Evolutionary conservation across 805 yeast species (phyloP).

Genomic region (Hanseniaspora nectarophila): DNA sequence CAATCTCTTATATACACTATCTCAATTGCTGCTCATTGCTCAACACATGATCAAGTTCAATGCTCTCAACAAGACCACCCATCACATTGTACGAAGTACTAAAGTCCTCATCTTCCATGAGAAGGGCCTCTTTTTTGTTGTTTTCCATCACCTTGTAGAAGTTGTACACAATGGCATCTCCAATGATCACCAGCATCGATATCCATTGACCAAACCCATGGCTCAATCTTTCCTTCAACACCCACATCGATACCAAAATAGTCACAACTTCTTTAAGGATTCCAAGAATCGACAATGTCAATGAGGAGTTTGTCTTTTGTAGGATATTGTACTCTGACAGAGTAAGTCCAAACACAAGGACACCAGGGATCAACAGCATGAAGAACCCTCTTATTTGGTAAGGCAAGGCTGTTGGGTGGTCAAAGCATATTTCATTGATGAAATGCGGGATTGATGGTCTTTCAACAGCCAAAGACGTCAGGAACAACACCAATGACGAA

Average conservation of each 20-base stretch:
- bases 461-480: conserved; percentile 58
- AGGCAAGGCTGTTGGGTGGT: conserved; percentile 27
- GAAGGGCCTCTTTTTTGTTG: background rate
- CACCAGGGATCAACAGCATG: conserved; percentile 66
- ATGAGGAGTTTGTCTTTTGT: conserved; percentile 59
- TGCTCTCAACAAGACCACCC: background rate
- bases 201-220: conserved; percentile 36
- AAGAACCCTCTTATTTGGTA: conserved; percentile 35
- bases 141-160: conserved; percentile 30
- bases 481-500: conserved; percentile 54
- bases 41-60: background rate
- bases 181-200: conserved; percentile 64
- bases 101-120: background rate
- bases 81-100: too few relatives aligned
- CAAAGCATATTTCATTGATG: conserved; percentile 16
- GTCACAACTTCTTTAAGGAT: conserved; percentile 86
- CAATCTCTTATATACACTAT: too few relatives aligned
- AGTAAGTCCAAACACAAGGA: conserved; percentile 81
- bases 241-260: conserved; percentile 49
- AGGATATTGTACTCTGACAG: conserved; percentile 74
- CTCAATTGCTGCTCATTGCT: background rate
- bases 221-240: conserved; percentile 59
- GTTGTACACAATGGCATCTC: conserved; percentile 77
- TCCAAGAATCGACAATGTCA: conserved; percentile 83
- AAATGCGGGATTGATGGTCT: conserved; percentile 34